Base-by-base conservation (phyloP, 1,139 yeast species). In the Kodamaea ohmeri region DNA sequence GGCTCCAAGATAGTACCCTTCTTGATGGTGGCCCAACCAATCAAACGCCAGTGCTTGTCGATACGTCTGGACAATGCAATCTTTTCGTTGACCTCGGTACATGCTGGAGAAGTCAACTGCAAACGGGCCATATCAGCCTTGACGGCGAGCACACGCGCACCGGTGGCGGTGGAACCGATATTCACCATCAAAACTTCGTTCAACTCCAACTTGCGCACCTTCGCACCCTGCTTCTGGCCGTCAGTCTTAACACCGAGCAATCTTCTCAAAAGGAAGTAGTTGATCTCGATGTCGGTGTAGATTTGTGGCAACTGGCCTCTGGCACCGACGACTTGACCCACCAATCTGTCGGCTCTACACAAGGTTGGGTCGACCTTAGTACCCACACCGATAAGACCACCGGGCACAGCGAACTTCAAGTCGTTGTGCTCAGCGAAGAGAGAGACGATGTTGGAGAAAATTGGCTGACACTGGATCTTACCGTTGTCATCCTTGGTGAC, bases 321-420 rank as follows among this genome's bases (percentile, higher is more conserved):
- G 46, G 97, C 92, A 56, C 99, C 99, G 47, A 94, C 95, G 44
- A 94, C 98, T 72, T 94, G 98, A 56, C 99, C 99, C 44, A 94
- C 97, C 58, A 94, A 78, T 73, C 98, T 86, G 71, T 94, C 99
- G 44, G 98, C 99, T 72, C 98, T 85, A 76, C 99, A 94, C 55
- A 94, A 74, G 6, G 98, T 92, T 46, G 99, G 99, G 65, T 94
- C 98, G 50, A 94, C 96, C 68, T 88, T 87, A 41, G 98, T 92
- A 72, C 99, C 99, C 42, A 94, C 97, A 78, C 99, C 99, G 56
- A 94, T 94, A 61, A 94, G 79, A 50, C 99, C 99, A 80, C 99
- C 99, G 35, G 99, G 99, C 56, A 94, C 98, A 38, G 99, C 99
- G 58, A 92, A 94, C 63, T 92, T 92, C 67, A 94, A 80, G 63